Conservation (phyloP, 805 yeast genomes). For the Metschnikowia corniflorae region DNA sequence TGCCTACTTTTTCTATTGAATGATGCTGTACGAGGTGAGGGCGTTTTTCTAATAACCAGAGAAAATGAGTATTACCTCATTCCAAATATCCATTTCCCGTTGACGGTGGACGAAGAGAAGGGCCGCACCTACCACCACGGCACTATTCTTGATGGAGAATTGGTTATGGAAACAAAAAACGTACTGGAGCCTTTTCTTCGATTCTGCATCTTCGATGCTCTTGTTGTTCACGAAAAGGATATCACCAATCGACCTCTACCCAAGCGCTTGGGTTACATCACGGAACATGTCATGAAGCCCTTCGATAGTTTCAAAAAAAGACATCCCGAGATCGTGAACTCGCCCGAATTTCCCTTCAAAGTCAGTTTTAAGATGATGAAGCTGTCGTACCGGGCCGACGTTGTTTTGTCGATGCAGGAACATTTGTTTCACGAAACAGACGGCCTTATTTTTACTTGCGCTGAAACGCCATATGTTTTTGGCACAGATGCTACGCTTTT, state of each 20-base stretch:
- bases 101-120: slow-evolving; percentile 38
- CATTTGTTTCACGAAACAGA: slow-evolving; percentile 84
- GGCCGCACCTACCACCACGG: slow-evolving; percentile 72
- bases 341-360: slow-evolving; percentile 71
- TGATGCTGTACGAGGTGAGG: slow-evolving; percentile 76
- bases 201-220: slow-evolving; percentile 86
- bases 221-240: slow-evolving; percentile 74
- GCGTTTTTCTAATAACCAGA: slow-evolving; percentile 83
- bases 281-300: slow-evolving; percentile 77
- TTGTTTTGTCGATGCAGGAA: slow-evolving; percentile 68
- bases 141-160: slow-evolving; percentile 89
- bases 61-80: slow-evolving; percentile 82
- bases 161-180: slow-evolving; percentile 73
- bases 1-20: slow-evolving; percentile 68
- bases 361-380: slow-evolving; percentile 87
- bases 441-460: slow-evolving; percentile 90
- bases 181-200: slow-evolving; percentile 49
- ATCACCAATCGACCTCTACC: slow-evolving; percentile 69
- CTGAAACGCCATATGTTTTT: slow-evolving; percentile 77
- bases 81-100: slow-evolving; percentile 83
- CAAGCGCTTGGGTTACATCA: slow-evolving; percentile 82
- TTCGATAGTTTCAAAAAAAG: slow-evolving; percentile 64
- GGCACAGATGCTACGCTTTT: slow-evolving; percentile 86
- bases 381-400: slow-evolving; percentile 70
- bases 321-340: slow-evolving; percentile 69